Evolutionary conservation across 2,329 filamentous ascomycete species (phyloP).

Genomic region (Exophiala alcalophila): DNA sequence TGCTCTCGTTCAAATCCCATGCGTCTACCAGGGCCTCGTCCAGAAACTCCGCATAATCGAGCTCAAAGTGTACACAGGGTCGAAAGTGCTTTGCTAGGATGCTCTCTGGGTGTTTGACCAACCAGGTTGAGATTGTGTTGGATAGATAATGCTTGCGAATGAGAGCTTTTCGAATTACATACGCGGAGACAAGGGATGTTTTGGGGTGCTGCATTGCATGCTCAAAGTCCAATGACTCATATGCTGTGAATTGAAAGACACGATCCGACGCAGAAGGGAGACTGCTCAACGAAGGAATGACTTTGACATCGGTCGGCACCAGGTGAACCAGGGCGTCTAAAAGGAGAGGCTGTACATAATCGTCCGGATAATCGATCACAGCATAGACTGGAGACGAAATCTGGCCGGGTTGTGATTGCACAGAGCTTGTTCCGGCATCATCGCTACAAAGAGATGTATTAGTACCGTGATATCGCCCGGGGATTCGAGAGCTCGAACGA

Average conservation of each 20-base stretch:
- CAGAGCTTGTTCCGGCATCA: slow-evolving; percentile 5
- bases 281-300: slow-evolving; percentile 53
- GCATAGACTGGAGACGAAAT: slow-evolving; percentile 56
- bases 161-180: slow-evolving; percentile 91
- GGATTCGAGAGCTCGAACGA: no score
- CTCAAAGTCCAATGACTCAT: slow-evolving; percentile 85
- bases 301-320: slow-evolving; percentile 52
- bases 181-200: slow-evolving; percentile 75
- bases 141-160: slow-evolving; percentile 95
- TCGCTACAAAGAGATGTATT: slow-evolving; percentile 9
- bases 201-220: slow-evolving; percentile 61
- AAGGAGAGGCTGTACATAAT: slow-evolving; percentile 85
- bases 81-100: slow-evolving; percentile 69
- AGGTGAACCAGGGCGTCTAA: slow-evolving; percentile 67
- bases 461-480: no score
- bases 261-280: slow-evolving; percentile 47
- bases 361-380: slow-evolving; percentile 78
- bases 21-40: slow-evolving; percentile 90
- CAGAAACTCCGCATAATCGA: slow-evolving; percentile 95
- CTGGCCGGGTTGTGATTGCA: background rate
- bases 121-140: slow-evolving; percentile 78
- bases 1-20: slow-evolving; percentile 78
- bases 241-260: slow-evolving; percentile 76
- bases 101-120: slow-evolving; percentile 74
- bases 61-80: slow-evolving; percentile 79